Evolutionary conservation across 106 monocot species (phyloP), one percentile per base, ranked within the genome.

Genomic region (Dendrobium nobile): DNA sequence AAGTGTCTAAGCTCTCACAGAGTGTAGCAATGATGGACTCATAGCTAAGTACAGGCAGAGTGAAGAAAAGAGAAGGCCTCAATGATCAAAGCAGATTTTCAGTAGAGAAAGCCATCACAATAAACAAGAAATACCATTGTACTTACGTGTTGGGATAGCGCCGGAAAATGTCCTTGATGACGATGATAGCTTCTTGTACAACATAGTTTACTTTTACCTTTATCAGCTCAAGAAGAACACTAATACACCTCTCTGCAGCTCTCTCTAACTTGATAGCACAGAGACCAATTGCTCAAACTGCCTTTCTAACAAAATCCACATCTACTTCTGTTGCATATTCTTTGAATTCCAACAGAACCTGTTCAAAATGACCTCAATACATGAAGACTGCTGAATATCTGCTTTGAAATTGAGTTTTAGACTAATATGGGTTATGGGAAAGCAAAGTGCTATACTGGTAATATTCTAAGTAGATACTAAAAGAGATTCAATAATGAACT

Each of bases 261-360:
- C 98, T 93, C 73, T 99, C 95, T 74, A 99, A 88, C 79, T 99
- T 99, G 82, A 99, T 95, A 20, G 98, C 98, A 88, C 98, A 99
- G 9, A 95, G 92, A 27, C 98, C 95, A 88, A 99, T 99, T 59
- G 98, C 98, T 82, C 98, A 93, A 41, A 99, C 98, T 85, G 98
- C 98, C 76, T 99, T 99, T 79, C 98, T 85, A 72, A 99, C 98
- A 91, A 99, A 99, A 83, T 99, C 98, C 2, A 99, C 95, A 99
- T 99, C 98, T 48, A 99, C 98, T 91, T 99, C 98, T 42, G 98
- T 99, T 27, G 98, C 98, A 90, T 99, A 99, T 47, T 99, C 98
- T 89, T 99, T 99, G 79, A 99, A 95, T 83, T 99, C 98, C 90
- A 99, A 87, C 26, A 99, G 65, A 86, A 99, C 95, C 98, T 99